phyloP scores from a whole-genome alignment of 2,329 filamentous ascomycete genomes.

The Trichoderma atrobrunneum region DNA sequence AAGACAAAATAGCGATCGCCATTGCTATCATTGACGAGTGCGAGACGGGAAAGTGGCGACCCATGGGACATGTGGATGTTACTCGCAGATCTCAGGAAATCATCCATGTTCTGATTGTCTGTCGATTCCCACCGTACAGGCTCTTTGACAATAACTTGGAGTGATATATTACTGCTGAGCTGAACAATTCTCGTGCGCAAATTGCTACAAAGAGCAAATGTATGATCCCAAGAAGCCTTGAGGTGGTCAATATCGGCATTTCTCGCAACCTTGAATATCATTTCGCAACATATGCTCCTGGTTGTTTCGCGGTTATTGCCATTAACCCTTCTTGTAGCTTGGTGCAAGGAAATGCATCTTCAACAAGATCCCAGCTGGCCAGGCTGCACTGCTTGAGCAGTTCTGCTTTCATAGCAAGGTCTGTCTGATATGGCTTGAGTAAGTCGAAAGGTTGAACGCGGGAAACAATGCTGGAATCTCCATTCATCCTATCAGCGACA shows the following conservation, averaged over 20 bases:
- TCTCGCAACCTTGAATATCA: conserved; percentile 11
- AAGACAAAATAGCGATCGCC: not conserved
- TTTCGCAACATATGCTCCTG: not conserved
- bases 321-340: conserved; percentile 5
- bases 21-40: not conserved
- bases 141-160: conserved; percentile 1
- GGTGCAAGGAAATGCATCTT: conserved; percentile 8
- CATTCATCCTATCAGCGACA: not conserved
- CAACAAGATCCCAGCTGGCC: not conserved
- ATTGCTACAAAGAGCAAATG: not conserved
- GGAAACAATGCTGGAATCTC: not conserved
- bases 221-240: conserved; percentile 27
- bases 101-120: not conserved
- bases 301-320: conserved; percentile 1
- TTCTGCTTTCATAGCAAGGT: not conserved
- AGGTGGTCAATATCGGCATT: not conserved
- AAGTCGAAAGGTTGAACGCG: not conserved
- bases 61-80: conserved; percentile 6
- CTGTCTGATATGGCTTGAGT: not conserved
- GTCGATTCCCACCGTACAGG: not conserved
- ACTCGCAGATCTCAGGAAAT: not conserved
- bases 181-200: conserved; percentile 14
- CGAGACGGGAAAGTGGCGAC: not conserved
- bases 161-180: not conserved
- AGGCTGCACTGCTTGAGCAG: not conserved